These are phyloP conservation scores for Sindora glabra DNA, from an alignment of 306 rosid genomes.

Conservation along the genomic window DNA sequence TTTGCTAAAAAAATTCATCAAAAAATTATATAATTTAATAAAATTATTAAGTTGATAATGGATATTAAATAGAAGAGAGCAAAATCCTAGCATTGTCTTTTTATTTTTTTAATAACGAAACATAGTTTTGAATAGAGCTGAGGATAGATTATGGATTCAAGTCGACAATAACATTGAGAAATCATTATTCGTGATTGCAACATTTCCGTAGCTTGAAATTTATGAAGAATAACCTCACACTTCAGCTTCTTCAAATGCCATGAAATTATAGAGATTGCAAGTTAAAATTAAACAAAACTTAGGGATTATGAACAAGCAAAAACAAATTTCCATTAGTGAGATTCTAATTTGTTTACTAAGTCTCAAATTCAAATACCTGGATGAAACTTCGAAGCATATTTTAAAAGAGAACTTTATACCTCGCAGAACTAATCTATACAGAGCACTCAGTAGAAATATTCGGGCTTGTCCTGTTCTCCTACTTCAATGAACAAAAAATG, in stretches of 20 bases:
- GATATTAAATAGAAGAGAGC: too few relatives aligned
- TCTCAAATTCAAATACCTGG: background rate
- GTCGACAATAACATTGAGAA: too few relatives aligned
- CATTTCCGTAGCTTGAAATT: too few relatives aligned
- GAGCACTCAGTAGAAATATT: slow-evolving; percentile 19
- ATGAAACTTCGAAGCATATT: slow-evolving; percentile 8
- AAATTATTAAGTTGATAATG: too few relatives aligned
- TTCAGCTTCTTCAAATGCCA: background rate
- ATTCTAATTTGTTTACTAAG: background rate
- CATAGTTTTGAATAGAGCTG: too few relatives aligned
- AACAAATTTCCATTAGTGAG: slow-evolving; percentile 3
- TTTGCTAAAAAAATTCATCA: too few relatives aligned
- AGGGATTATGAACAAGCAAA: background rate
- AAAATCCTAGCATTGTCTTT: too few relatives aligned
- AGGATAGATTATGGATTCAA: too few relatives aligned
- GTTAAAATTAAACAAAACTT: background rate
- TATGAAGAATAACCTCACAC: too few relatives aligned
- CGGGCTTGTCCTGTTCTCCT: slow-evolving; percentile 1
- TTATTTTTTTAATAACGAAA: too few relatives aligned
- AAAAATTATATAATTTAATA: too few relatives aligned
- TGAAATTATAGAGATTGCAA: background rate
- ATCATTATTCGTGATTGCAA: too few relatives aligned
- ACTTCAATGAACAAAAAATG: background rate
- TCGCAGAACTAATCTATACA: background rate
- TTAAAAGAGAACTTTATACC: background rate